Base-by-base conservation (phyloP, 495 filamentous ascomycete species). In the Xylaria castorea region DNA sequence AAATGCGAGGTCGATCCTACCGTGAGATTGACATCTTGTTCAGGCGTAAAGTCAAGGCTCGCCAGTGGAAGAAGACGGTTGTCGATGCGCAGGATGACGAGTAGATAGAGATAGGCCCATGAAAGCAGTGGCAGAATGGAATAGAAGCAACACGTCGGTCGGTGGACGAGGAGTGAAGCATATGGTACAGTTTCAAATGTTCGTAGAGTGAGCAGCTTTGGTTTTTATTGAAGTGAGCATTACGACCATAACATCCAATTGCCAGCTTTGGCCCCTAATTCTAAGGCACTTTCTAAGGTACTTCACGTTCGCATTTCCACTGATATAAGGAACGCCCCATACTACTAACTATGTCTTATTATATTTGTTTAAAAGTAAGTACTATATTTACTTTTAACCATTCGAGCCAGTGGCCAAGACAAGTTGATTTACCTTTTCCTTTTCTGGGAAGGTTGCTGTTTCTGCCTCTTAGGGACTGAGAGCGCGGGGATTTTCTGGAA, bases 81-180 rank as follows among this genome's bases (percentile, higher is more conserved):
- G 50, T 88, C 74, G 85, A 89, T 79, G 77, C 87, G 63, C 73
- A 83, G 36, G 86, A 87, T 66, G 83, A 89, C 78, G 86, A 88
- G 83, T 86, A 87, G 50, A 36, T 38, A 38, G 30, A 53, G 3
- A 51, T 38, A 40, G 18, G 44, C 7, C 30, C 25, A 25, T 30
- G n/a, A 53, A 53, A n/a, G 18, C 32, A 38, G 46, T 40, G 30
- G 64, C 46, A 22, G n/a, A 3, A 55, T 27, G 51, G 30, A 11
- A 30, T 30, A 16, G 51, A 55, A 30, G 25, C 25, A 25, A 30
- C 51, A 32, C 11, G 5, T 57, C 14, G 25, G 11, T 55, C 51
- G 12, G 25, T 51, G 25, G 12, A 8, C 51, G 25, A 18, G 27
- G 12, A 7, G 42, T 5, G n/a, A 63, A 63, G 3, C n/a, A 63